A percentile compares a stretch with the other conserved stretches of the same genome.
phyloP scores from a whole-genome alignment of 352 stramenopile genomes.

The Phytophthora ohioensis region DNA sequence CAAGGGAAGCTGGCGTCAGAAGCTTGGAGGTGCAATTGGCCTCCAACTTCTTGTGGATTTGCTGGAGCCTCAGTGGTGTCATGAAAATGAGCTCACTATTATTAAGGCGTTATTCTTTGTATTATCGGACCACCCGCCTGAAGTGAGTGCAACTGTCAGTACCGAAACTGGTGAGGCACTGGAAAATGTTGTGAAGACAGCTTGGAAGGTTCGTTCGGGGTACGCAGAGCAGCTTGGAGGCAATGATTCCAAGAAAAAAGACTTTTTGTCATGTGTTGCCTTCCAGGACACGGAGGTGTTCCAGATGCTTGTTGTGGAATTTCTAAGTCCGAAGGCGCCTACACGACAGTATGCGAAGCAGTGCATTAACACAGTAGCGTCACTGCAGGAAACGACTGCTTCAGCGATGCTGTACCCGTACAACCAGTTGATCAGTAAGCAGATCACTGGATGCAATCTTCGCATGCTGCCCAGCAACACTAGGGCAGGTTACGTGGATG shows the following conservation, averaged over 20 bases:
- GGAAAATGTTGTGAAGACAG: conserved; percentile 64
- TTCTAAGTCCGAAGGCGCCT: conserved; percentile 79
- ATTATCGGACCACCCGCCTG: conserved; percentile 83
- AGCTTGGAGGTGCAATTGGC: conserved; percentile 80
- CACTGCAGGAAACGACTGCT: conserved; percentile 61
- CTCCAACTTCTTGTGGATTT: conserved; percentile 72
- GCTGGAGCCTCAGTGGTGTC: conserved; percentile 79
- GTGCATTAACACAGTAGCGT: conserved; percentile 69
- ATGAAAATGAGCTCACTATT: conserved; percentile 89
- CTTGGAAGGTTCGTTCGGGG: conserved; percentile 51
- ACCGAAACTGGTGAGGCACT: conserved; percentile 73
- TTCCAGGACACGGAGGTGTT: conserved; percentile 90
- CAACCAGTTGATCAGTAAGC: conserved; percentile 86
- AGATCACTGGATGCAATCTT: conserved; percentile 84
- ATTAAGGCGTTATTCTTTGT: conserved; percentile 90
- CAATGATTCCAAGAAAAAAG: conserved; percentile 56
- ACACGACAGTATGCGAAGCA: conserved; percentile 76
- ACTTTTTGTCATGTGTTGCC: conserved; percentile 74
- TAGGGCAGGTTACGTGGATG: conserved; percentile 85
- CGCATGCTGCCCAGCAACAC: conserved; percentile 73
- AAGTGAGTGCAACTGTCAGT: conserved; percentile 86
- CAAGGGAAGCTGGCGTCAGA: conserved; percentile 86
- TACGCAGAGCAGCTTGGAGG: conserved; percentile 47
- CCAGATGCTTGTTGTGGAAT: conserved; percentile 90
- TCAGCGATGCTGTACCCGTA: conserved; percentile 85